Percentiles rank a stretch among this genome's conserved stretches.
These are phyloP conservation scores for Trichoderma semiorbis DNA, from an alignment of 2,329 filamentous ascomycete species.

Conservation along the genomic window DNA sequence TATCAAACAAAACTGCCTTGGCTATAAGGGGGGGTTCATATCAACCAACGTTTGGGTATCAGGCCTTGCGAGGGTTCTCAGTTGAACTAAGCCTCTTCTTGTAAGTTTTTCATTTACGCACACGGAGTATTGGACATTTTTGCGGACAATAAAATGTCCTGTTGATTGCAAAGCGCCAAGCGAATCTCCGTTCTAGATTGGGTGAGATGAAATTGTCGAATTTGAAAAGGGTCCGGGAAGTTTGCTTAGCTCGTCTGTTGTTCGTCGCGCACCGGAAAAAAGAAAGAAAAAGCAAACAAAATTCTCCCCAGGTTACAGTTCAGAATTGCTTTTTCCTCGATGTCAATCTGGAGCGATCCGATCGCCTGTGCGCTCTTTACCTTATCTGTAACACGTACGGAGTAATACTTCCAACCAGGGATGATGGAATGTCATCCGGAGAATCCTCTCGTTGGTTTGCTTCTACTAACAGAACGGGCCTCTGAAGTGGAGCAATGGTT, in stretches of 20 bases:
- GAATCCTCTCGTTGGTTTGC: not conserved
- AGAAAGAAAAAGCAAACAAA: not conserved
- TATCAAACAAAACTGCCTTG: not conserved
- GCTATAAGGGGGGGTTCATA: not conserved
- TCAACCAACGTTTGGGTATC: conserved; percentile 7
- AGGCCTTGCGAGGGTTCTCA: conserved; percentile 10
- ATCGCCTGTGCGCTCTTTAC: conserved; percentile 11
- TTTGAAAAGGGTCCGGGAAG: not conserved
- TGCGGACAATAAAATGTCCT: not conserved
- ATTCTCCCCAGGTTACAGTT: not conserved
- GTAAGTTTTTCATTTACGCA: not conserved
- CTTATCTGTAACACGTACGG: conserved; percentile 8
- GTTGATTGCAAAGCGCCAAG: not conserved
- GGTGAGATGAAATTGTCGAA: not conserved
- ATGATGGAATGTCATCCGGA: not conserved
- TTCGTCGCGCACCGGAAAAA: not conserved
- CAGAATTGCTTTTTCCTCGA: conserved; percentile 8
- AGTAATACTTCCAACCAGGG: not conserved
- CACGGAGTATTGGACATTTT: not conserved
- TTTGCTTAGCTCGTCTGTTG: not conserved
- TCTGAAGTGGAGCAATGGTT: not conserved
- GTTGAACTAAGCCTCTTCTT: not conserved
- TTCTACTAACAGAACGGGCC: not conserved
- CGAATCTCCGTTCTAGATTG: not conserved
- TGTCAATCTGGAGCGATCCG: conserved; percentile 8